phyloP scores from a whole-genome alignment of 768 basidiomycete species.

The Tricholoma hemisulphureum region DNA sequence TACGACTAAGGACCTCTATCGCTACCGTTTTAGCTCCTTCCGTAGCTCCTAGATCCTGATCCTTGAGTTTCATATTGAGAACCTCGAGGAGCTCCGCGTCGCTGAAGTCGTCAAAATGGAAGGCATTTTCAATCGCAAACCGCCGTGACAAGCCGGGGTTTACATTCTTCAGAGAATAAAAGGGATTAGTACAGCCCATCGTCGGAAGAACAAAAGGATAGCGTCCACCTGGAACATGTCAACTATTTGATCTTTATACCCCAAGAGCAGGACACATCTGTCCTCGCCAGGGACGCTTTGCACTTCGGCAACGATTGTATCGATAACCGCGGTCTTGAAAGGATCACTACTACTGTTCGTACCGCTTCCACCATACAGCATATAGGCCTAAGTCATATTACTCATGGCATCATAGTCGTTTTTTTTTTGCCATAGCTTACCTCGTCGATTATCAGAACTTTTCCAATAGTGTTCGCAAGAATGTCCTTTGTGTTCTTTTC shows the following conservation, averaged over 20 bases:
- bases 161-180: constrained; percentile 50
- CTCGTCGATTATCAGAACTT: constrained; percentile 73
- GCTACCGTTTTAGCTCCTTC: constrained; percentile 56
- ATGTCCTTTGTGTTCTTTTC: constrained; percentile 67
- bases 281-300: constrained; percentile 70
- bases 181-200: neutral
- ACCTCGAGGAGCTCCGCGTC: constrained; percentile 51
- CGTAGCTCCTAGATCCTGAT: constrained; percentile 58
- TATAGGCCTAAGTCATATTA: constrained; percentile 52
- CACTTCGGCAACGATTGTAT: constrained; percentile 73
- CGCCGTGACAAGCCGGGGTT: constrained; percentile 67
- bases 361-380: constrained; percentile 53
- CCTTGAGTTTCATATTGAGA: constrained; percentile 53
- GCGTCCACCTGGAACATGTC: constrained; percentile 66
- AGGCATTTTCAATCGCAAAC: constrained; percentile 67
- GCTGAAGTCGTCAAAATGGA: constrained; percentile 66
- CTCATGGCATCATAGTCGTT: neutral
- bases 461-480: constrained; percentile 55
- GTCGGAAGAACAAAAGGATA: neutral
- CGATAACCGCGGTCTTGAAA: constrained; percentile 68
- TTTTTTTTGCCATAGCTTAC: constrained; percentile 25
- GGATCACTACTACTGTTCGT: constrained; percentile 37
- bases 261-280: constrained; percentile 62
- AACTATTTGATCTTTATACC: constrained; percentile 64
- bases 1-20: constrained; percentile 43